Conservation (phyloP, 1,139 yeast species). For the Yarrowia galli region DNA sequence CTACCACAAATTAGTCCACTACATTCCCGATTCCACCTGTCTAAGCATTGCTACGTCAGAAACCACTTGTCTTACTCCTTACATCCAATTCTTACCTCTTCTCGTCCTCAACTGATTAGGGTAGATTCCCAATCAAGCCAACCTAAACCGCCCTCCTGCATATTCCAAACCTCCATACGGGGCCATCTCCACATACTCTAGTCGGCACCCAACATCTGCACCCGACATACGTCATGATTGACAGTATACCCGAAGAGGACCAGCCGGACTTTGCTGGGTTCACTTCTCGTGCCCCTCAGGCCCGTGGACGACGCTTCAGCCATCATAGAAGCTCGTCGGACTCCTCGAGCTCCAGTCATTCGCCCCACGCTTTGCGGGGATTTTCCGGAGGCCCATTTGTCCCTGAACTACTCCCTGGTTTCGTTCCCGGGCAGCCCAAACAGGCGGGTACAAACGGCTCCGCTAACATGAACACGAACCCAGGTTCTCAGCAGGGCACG, state of each 20-base stretch:
- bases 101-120: conserved; percentile 6
- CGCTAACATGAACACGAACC: background rate
- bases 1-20: background rate
- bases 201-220: conserved; percentile 10
- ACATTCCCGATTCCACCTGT: background rate
- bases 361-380: conserved; percentile 32
- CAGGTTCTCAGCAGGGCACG: background rate
- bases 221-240: conserved; percentile 22
- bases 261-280: conserved; percentile 36
- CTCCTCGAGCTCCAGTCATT: conserved; percentile 21
- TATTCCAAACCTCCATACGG: conserved; percentile 31
- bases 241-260: conserved; percentile 37
- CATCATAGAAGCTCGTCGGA: conserved; percentile 30
- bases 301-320: conserved; percentile 24
- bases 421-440: conserved; percentile 3
- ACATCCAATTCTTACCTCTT: conserved; percentile 11
- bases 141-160: conserved; percentile 31
- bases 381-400: conserved; percentile 31
- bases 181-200: conserved; percentile 20
- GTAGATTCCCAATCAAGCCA: conserved; percentile 27
- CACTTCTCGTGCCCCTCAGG: conserved; percentile 26
- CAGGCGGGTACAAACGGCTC: background rate
- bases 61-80: conserved; percentile 2
- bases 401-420: conserved; percentile 16
- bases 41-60: background rate